A percentile compares a stretch with the other conserved stretches of the same genome.
Evolutionary conservation across 495 filamentous ascomycete genomes (phyloP).

Genomic region (Chlorociboria aeruginascens): DNA sequence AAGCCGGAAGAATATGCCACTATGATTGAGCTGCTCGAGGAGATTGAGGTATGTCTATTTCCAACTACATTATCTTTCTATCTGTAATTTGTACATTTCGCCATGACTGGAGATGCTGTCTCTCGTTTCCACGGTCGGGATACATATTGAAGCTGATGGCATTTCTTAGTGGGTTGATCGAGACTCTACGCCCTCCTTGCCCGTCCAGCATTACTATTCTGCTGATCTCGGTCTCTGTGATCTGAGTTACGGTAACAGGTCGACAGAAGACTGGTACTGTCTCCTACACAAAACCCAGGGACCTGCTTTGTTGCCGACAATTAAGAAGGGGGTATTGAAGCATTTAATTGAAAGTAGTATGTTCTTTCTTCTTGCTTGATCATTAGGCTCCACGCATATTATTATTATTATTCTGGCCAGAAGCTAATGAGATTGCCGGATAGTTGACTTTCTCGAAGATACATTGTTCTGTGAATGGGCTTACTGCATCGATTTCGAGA

Average conservation of each 20-base stretch:
- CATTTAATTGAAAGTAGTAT: background rate
- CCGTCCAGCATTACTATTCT: background rate
- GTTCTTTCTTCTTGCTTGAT: background rate
- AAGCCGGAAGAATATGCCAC: background rate
- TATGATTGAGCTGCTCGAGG: background rate
- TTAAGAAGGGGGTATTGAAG: background rate
- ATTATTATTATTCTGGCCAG: background rate
- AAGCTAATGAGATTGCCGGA: background rate
- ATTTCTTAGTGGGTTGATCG: too few species aligned
- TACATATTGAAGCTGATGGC: too few species aligned
- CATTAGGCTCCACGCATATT: background rate
- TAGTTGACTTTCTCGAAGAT: conserved; percentile 2
- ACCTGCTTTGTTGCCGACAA: background rate
- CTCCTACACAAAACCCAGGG: background rate
- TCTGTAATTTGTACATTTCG: too few species aligned
- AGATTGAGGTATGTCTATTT: background rate
- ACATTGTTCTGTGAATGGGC: background rate
- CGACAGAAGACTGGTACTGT: background rate
- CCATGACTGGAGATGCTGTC: too few species aligned
- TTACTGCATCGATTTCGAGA: conserved; percentile 7
- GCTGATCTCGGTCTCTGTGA: background rate
- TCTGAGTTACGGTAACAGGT: background rate
- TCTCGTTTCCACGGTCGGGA: too few species aligned
- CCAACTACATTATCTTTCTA: too few species aligned
- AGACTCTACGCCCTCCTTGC: background rate